Evolutionary conservation across 345 rosid species (phyloP).

Genomic region (Turritis glabra): DNA sequence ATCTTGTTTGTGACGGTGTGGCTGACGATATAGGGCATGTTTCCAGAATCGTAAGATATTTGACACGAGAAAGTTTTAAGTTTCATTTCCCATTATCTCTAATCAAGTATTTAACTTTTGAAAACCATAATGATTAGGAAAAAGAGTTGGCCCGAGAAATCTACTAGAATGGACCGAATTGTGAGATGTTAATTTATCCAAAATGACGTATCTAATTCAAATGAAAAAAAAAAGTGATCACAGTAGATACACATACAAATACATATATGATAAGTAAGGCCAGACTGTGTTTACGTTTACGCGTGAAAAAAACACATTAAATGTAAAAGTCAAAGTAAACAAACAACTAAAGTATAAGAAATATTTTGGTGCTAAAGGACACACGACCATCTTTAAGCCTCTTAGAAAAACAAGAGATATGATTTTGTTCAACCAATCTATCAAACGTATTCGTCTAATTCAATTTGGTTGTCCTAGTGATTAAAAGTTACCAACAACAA

Average conservation of each 20-base stretch:
- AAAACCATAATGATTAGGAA: neutral
- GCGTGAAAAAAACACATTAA: neutral
- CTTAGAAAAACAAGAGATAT: constrained; percentile 6
- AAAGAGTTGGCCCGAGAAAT: neutral
- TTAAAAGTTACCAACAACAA: constrained; percentile 5
- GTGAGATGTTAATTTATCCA: too few relatives aligned
- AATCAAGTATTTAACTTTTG: neutral
- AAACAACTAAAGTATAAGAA: constrained; percentile 5
- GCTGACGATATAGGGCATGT: too few relatives aligned
- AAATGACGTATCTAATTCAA: too few relatives aligned
- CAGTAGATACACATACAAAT: too few relatives aligned
- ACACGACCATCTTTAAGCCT: neutral
- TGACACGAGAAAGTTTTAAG: neutral
- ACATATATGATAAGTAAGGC: too few relatives aligned
- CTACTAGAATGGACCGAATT: too few relatives aligned
- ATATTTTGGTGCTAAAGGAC: neutral
- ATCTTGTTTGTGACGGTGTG: too few relatives aligned
- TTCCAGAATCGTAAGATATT: neutral
- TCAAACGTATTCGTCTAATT: neutral
- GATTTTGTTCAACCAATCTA: neutral
- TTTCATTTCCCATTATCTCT: neutral
- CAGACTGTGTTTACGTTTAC: too few relatives aligned
- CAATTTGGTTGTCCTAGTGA: neutral
- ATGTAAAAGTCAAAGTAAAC: neutral
- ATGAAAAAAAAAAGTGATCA: too few relatives aligned